Evolutionary conservation across 2,329 filamentous ascomycete species (phyloP).

Genomic region (Torrubiellomyces zombiae): DNA sequence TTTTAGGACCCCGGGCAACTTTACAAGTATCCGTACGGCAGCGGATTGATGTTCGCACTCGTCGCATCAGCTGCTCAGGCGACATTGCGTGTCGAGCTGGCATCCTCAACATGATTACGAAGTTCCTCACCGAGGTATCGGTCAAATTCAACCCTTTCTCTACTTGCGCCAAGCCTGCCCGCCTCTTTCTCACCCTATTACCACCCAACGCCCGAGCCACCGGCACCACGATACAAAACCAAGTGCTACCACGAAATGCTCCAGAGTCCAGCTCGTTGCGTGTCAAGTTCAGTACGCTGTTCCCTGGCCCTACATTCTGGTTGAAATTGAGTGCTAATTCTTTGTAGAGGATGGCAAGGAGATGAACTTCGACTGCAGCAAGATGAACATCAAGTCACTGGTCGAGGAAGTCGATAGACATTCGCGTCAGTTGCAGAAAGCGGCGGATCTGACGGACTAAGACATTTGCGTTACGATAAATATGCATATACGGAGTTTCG

Average conservation of each 20-base stretch:
- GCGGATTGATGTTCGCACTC: no score
- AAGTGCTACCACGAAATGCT: conserved; percentile 54
- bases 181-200: conserved; percentile 73
- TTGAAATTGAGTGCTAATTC: conserved; percentile 8
- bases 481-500: conserved; percentile 17
- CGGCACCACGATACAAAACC: conserved; percentile 63
- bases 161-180: conserved; percentile 59
- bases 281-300: conserved; percentile 71
- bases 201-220: conserved; percentile 59
- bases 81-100: conserved; percentile 3
- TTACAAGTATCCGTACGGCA: no score
- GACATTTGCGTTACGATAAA: conserved; percentile 6
- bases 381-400: conserved; percentile 70
- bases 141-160: conserved; percentile 91
- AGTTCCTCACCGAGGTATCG: conserved; percentile 70
- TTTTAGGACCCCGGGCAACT: no score
- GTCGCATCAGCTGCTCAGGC: no score
- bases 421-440: conserved; percentile 64
- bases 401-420: conserved; percentile 82
- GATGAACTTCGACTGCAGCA: conserved; percentile 64
- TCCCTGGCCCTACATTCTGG: not conserved
- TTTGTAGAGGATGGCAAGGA: conserved; percentile 76
- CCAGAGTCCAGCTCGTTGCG: conserved; percentile 51
- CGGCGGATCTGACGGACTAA: conserved; percentile 54
- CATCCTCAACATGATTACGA: conserved; percentile 53